Percentiles rank a stretch among this genome's conserved stretches.
Evolutionary conservation across 805 yeast species (phyloP).

Genomic region (Kodamaea neixiangensis): DNA sequence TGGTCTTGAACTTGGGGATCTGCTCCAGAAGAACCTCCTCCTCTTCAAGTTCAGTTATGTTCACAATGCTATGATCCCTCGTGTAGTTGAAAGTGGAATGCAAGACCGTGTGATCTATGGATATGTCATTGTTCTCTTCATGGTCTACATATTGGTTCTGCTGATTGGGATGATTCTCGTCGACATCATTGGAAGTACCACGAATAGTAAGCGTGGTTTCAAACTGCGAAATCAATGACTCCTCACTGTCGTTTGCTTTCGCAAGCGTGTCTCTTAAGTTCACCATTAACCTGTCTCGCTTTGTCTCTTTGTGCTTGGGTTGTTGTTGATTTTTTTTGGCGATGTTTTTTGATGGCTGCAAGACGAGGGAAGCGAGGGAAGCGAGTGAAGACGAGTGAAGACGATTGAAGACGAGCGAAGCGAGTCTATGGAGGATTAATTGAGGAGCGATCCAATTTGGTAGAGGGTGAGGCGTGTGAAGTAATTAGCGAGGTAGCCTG

Average conservation of each 20-base stretch:
- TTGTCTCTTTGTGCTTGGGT: background rate
- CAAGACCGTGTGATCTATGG: conserved; percentile 41
- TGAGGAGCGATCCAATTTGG: too few species aligned
- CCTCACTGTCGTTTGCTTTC: conserved; percentile 45
- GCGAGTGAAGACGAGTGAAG: too few species aligned
- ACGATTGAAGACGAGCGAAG: too few species aligned
- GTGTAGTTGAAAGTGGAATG: conserved; percentile 28
- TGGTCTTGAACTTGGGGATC: conserved; percentile 39
- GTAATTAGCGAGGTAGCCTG: too few species aligned
- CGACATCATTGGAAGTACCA: conserved; percentile 37
- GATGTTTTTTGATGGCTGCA: background rate
- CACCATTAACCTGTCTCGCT: conserved; percentile 27
- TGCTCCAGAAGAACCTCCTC: conserved; percentile 37
- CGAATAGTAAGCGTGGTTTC: conserved; percentile 46
- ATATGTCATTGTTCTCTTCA: conserved; percentile 30
- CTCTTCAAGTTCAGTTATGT: conserved; percentile 36
- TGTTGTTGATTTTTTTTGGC: background rate
- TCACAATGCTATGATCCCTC: conserved; percentile 34
- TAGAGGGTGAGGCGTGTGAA: too few species aligned
- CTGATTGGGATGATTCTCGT: conserved; percentile 23
- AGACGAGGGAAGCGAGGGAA: too few species aligned
- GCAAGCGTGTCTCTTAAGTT: conserved; percentile 91
- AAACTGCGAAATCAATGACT: conserved; percentile 43
- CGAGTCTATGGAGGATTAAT: too few species aligned
- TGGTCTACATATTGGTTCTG: conserved; percentile 11